phyloP scores from a whole-genome alignment of 176 grass and related monocot genomes.

The Elaeis guineensis region DNA sequence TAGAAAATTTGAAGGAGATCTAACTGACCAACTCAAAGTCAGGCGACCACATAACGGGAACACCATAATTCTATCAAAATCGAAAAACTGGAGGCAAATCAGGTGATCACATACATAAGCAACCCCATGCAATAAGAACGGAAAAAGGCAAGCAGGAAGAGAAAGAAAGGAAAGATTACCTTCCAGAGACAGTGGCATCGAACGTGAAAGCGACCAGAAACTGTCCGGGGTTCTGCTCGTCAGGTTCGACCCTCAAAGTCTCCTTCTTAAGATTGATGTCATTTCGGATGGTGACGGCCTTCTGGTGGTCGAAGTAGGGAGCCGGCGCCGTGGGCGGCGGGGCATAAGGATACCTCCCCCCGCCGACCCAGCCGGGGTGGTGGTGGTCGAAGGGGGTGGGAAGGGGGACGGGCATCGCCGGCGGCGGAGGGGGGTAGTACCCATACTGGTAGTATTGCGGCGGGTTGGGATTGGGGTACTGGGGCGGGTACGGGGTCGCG shows the following conservation, averaged over 20 bases:
- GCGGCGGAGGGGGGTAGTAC: constrained; percentile 7
- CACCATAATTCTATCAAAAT: no score
- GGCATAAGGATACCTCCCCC: neutral
- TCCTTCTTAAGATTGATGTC: constrained; percentile 10
- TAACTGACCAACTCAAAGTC: no score
- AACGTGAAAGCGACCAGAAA: constrained; percentile 9
- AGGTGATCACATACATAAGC: no score
- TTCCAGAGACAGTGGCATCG: constrained; percentile 10
- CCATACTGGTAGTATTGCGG: constrained; percentile 3
- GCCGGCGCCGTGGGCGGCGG: no score
- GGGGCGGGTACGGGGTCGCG: neutral
- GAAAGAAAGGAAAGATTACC: neutral
- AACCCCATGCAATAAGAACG: neutral
- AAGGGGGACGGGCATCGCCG: neutral
- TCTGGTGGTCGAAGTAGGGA: constrained; percentile 3
- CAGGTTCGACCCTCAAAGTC: neutral
- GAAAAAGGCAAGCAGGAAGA: neutral
- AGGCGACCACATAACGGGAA: no score
- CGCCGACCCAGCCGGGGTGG: neutral
- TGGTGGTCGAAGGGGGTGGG: constrained; percentile 4
- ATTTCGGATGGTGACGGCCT: constrained; percentile 12
- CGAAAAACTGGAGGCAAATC: no score
- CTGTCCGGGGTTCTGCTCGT: constrained; percentile 5
- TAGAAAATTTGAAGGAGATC: no score
- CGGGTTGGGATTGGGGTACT: constrained; percentile 5